Base-by-base conservation (phyloP, 345 rosid genomes). In the Boechera retrofracta region DNA sequence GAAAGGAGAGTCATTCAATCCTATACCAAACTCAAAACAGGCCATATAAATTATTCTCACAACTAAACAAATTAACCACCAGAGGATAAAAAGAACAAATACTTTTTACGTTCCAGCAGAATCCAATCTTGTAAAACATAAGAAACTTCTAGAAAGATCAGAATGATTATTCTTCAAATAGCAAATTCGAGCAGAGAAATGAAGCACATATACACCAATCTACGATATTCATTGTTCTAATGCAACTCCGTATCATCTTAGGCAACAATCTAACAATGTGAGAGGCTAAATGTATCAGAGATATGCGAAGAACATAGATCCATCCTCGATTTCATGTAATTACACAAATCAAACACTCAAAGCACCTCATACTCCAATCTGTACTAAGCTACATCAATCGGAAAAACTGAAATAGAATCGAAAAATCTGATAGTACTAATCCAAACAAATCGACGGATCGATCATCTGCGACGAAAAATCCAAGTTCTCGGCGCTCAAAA, bases 391-490 rank as follows among this genome's bases (percentile, higher is more conserved):
- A 54, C 12, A 75, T 60, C 56, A 41, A 52, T 61, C 58, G n/a
- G 44, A 0, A 48, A 74, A 26, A 26, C 38, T 57, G 29, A 64
- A 42, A 54, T 33, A 56, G 15, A 48, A 68, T 12, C 28, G 5
- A 68, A 32, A 2, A 33, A 60, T 57, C 67, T 26, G 52, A 63
- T 32, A 54, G 15, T 31, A 28, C 0, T 29, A 56, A 36, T 47
- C 73, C 35, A 58, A 62, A 18, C 7, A 67, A 59, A 62, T 38
- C 54, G 9, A 67, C n/a, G 3, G 10, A 67, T 48, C n/a, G 67
- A 56, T 75, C 74, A 49, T 41, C 15, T 1, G 12, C 58, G 51
- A 76, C 45, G 64, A 64, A 57, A 54, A 71, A 64, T 77, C 61
- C 45, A 42, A 77, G 71, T 38, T 47, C 45, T 9, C 66, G 52